phyloP scores from a whole-genome alignment of 176 grass and related monocot species.

The Neostapfia colusana region DNA sequence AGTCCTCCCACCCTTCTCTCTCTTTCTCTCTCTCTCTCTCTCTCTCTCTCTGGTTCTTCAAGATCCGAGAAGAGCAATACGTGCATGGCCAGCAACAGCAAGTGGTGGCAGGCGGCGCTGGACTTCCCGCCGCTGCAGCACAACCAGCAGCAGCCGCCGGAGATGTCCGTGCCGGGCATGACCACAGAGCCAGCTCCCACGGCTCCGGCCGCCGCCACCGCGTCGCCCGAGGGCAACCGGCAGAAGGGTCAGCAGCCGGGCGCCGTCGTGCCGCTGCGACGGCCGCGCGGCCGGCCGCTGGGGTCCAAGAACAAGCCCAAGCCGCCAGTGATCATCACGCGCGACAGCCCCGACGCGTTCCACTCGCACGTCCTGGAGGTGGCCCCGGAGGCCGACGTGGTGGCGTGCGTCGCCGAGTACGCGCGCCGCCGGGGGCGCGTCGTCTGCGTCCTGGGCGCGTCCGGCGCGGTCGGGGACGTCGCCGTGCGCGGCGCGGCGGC shows the following conservation, averaged over 20 bases:
- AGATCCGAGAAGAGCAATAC: slow-evolving; percentile 37
- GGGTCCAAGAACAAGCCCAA: slow-evolving; percentile 75
- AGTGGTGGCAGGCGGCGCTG: slow-evolving; percentile 53
- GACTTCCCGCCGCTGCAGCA: slow-evolving; percentile 43
- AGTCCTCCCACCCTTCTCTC: not conserved
- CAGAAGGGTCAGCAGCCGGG: slow-evolving; percentile 10
- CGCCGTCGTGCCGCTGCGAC: slow-evolving; percentile 48
- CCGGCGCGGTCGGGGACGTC: slow-evolving; percentile 50
- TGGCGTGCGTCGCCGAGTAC: slow-evolving; percentile 61
- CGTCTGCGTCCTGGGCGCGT: slow-evolving; percentile 55
- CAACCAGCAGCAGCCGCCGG: not conserved
- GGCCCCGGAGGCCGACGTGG: slow-evolving; percentile 43
- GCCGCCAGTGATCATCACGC: slow-evolving; percentile 71
- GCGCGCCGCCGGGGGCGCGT: slow-evolving; percentile 57
- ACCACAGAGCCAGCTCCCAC: not conserved
- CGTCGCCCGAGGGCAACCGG: slow-evolving; percentile 28
- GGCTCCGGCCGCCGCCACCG: not conserved
- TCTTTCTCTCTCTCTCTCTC: not conserved
- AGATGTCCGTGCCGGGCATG: not conserved
- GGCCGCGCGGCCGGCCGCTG: slow-evolving; percentile 52
- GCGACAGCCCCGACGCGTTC: slow-evolving; percentile 66
- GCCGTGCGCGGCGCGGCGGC: slow-evolving; percentile 39
- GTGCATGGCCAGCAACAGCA: slow-evolving; percentile 65
- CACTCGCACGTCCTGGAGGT: slow-evolving; percentile 65
- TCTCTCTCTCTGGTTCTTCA: not conserved